Base-by-base conservation (phyloP, 2,329 filamentous ascomycete genomes). In the Sarocladiaceae sp. region DNA sequence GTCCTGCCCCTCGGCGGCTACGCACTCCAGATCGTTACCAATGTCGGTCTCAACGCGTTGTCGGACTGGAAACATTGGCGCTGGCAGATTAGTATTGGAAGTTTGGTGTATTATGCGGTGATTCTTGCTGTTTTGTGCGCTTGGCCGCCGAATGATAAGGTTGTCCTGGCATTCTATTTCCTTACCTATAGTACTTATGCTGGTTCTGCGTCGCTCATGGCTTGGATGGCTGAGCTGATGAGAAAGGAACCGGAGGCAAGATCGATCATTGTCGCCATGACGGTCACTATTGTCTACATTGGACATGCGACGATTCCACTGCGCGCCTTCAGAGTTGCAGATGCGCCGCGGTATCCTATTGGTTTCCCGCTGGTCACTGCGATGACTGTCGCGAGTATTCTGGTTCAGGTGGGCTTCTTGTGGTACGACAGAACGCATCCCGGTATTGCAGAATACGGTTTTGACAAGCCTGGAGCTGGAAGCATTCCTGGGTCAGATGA, bases 1-100 rank as follows among this genome's bases (percentile, higher is more conserved):
- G 57, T 66, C 15, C 54, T 66, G 2, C 64, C 64, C 0, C 40
- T 66, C 0, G 63, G 64, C 0, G 64, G 64, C 1, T 66, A 66
- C 31, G 64, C 64, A 1, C 51, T 66, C 22, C 63, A 68, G 51
- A 71, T 71, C 11, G 54, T 68, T 12, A 65, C 63, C 7, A 71
- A 64, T 20, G 55, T 71, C 12, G 60, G 60, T 1, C 55, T 71
- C 12, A 71, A 70, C 48, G 64, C 62, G 4, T 39, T 71, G 0
- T 68, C 66, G 0, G 68, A 71, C 52, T 64, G 62, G 62, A 70
- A 69, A 54, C 62, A 61, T 22, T 71, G 68, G 68, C 62, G 68
- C 7, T 71, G 68, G 68, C 68, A 71, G 53, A 61, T 71, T 23
- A 66, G 63, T 39, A 58, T 63, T 13, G 64, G 60, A 13, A 62